Evolutionary conservation across 352 stramenopile genomes (phyloP).

Genomic region (Phytophthora citrophthora): DNA sequence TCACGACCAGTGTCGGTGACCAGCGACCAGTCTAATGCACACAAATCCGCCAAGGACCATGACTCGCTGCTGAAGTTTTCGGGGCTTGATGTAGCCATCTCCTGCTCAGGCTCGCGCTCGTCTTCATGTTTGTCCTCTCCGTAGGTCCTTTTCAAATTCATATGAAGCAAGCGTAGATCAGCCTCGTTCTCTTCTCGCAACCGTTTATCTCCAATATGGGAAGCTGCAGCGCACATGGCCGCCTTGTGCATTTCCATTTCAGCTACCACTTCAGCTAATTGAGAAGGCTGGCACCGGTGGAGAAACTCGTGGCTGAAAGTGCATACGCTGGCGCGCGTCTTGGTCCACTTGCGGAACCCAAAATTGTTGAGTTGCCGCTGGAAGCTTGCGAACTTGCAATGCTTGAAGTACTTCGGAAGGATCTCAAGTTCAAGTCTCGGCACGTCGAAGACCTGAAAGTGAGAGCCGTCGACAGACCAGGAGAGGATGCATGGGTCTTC

Average conservation of each 20-base stretch:
- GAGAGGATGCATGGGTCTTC: conserved; percentile 68
- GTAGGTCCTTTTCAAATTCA: conserved; percentile 18
- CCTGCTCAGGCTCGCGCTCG: conserved; percentile 29
- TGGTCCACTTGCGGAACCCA: conserved; percentile 86
- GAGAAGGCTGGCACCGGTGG: conserved; percentile 45
- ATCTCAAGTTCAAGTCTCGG: conserved; percentile 83
- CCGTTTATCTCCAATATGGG: conserved; percentile 21
- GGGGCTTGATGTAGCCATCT: conserved; percentile 22
- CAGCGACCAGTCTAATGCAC: conserved; percentile 32
- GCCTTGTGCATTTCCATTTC: conserved; percentile 31
- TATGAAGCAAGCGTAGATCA: conserved; percentile 12
- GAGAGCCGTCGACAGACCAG: conserved; percentile 66
- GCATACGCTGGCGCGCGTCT: conserved; percentile 63
- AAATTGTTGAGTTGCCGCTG: conserved; percentile 94
- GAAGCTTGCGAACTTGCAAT: conserved; percentile 91
- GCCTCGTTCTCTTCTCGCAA: conserved; percentile 3
- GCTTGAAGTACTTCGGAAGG: conserved; percentile 92
- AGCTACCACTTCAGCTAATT: conserved; percentile 17
- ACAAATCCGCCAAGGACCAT: conserved; percentile 25
- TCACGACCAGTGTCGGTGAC: conserved; percentile 27
- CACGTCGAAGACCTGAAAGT: conserved; percentile 76
- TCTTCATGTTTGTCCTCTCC: conserved; percentile 15
- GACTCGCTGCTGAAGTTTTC: conserved; percentile 20
- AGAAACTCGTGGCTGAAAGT: conserved; percentile 78
- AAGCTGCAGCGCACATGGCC: conserved; percentile 21